These are phyloP conservation scores for Colletotrichum chrysophilum DNA, from an alignment of 2,329 filamentous ascomycete species.

Conservation along the genomic window DNA sequence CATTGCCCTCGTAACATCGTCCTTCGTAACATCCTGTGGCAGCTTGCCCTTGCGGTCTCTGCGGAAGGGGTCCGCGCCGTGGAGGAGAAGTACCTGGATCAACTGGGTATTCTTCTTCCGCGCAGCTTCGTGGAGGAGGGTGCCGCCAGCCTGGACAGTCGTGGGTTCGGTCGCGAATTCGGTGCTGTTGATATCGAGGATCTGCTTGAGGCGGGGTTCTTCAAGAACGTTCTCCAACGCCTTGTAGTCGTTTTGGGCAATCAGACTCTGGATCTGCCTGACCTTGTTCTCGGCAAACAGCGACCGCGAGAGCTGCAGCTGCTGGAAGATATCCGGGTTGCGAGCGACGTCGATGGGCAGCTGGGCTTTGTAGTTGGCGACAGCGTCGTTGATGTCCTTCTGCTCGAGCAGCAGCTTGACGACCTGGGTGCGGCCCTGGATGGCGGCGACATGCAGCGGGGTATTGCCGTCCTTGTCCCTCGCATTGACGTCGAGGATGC, in stretches of 20 bases:
- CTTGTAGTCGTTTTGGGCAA: constrained; percentile 76
- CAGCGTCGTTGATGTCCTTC: constrained; percentile 84
- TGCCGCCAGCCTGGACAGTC: constrained; percentile 85
- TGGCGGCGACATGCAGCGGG: constrained; percentile 85
- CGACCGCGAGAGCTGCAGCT: constrained; percentile 87
- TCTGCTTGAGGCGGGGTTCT: constrained; percentile 83
- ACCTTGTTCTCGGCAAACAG: constrained; percentile 89
- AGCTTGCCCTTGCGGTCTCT: constrained; percentile 94
- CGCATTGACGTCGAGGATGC: constrained; percentile 80
- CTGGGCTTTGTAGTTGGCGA: constrained; percentile 84
- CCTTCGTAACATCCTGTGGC: constrained; percentile 94
- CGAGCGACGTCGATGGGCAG: constrained; percentile 87
- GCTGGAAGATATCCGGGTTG: constrained; percentile 94
- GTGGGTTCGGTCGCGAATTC: constrained; percentile 83
- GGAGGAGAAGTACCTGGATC: constrained; percentile 88
- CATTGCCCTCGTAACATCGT: constrained; percentile 86
- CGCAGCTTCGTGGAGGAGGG: constrained; percentile 90
- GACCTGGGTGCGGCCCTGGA: constrained; percentile 78
- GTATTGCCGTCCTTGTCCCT: constrained; percentile 95
- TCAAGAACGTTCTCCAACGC: constrained; percentile 80
- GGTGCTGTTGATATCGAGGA: constrained; percentile 89
- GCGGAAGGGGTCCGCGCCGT: constrained; percentile 94
- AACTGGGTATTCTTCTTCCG: constrained; percentile 85
- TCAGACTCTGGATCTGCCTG: constrained; percentile 81
- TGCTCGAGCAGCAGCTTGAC: constrained; percentile 86